phyloP scores from a whole-genome alignment of 495 filamentous ascomycete species.

The Lichenothelia convexa region DNA sequence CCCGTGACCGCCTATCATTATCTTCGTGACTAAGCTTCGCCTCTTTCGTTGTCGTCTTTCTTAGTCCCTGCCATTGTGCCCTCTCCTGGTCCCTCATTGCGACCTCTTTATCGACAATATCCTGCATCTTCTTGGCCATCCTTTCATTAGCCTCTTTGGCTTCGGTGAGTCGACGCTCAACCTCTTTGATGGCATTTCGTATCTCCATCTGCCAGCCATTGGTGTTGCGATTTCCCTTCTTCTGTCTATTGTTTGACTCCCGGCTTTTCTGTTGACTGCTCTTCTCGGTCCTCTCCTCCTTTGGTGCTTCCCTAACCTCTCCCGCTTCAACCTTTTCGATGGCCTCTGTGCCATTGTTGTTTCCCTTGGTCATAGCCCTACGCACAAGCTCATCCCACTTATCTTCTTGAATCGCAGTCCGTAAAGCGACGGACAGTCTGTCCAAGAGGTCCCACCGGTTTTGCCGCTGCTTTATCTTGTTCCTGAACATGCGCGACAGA shows the following conservation, averaged over 20 bases:
- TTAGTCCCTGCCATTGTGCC: slow-evolving; percentile 4
- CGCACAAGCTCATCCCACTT: slow-evolving; percentile 27
- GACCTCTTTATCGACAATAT: slow-evolving; percentile 29
- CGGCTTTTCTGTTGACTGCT: too few relatives aligned
- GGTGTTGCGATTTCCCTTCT: too few relatives aligned
- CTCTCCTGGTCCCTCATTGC: slow-evolving; percentile 25
- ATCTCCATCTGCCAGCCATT: too few relatives aligned
- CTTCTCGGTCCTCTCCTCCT: slow-evolving; percentile 14
- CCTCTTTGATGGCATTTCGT: too few relatives aligned
- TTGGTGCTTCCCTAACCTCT: slow-evolving; percentile 12
- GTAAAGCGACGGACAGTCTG: slow-evolving; percentile 19
- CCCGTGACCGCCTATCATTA: too few relatives aligned
- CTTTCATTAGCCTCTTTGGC: slow-evolving; percentile 8
- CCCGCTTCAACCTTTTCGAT: slow-evolving; percentile 4
- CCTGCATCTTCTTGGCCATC: slow-evolving; percentile 28
- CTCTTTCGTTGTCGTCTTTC: too few relatives aligned
- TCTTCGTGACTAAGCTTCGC: too few relatives aligned
- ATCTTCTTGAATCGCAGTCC: slow-evolving; percentile 38
- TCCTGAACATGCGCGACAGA: slow-evolving; percentile 36
- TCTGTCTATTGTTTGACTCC: too few relatives aligned
- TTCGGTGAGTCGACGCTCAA: neutral
- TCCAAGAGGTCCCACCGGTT: slow-evolving; percentile 19
- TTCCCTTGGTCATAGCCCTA: neutral
- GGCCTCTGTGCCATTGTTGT: slow-evolving; percentile 10
- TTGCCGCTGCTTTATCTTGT: slow-evolving; percentile 26